These are phyloP conservation scores for Leishmania lainsoni DNA, from an alignment of 208 protist species.

Conservation along the genomic window DNA sequence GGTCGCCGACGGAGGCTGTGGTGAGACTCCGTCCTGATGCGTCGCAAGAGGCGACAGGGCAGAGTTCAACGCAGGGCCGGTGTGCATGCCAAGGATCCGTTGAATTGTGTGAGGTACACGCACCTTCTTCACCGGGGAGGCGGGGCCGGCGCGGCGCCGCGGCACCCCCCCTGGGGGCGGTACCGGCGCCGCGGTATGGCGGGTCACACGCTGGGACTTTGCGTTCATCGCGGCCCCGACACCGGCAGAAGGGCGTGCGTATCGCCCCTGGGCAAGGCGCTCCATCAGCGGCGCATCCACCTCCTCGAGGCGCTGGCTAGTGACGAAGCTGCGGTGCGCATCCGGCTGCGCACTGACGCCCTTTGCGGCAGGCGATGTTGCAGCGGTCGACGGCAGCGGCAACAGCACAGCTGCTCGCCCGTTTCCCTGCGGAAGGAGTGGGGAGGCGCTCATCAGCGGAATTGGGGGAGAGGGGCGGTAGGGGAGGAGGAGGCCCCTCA, in stretches of 20 bases:
- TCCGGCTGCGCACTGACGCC: slow-evolving; percentile 3
- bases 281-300: slow-evolving; percentile 70
- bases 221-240: background rate
- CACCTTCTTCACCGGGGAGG: slow-evolving; percentile 14
- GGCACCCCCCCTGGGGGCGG: background rate
- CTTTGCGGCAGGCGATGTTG: background rate
- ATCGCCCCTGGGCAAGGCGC: slow-evolving; percentile 50
- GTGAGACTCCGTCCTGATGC: slow-evolving; percentile 1
- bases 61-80: background rate
- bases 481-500: background rate
- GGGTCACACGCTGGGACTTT: slow-evolving; percentile 1
- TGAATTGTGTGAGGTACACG: slow-evolving; percentile 20
- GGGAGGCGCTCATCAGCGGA: slow-evolving; percentile 1
- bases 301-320: slow-evolving; percentile 67
- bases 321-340: slow-evolving; percentile 54
- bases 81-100: slow-evolving; percentile 10
- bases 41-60: background rate
- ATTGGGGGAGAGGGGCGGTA: background rate
- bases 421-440: background rate
- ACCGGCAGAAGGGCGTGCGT: slow-evolving; percentile 13
- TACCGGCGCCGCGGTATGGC: background rate
- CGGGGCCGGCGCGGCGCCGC: slow-evolving; percentile 10
- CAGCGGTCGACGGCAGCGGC: background rate
- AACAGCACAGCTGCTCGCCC: slow-evolving; percentile 1
- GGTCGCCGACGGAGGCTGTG: slow-evolving; percentile 2